phyloP scores from a whole-genome alignment of 495 filamentous ascomycete species.

The Daldinia bambusicola region DNA sequence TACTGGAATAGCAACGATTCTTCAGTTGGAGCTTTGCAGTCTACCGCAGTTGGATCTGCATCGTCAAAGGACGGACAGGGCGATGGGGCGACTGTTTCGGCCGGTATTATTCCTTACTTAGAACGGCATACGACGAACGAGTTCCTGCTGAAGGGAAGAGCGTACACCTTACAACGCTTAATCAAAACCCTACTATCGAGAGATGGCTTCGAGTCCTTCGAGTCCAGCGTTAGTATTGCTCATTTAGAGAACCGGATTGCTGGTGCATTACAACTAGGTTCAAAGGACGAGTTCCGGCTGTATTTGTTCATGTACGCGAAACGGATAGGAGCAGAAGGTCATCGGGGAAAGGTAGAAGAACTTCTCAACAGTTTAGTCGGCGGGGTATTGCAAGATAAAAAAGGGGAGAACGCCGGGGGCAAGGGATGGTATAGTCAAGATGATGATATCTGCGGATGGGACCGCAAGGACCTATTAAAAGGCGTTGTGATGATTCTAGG shows the following conservation, averaged over 20 bases:
- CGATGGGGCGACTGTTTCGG: conserved; percentile 74
- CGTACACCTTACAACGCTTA: conserved; percentile 86
- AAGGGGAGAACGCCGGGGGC: conserved; percentile 57
- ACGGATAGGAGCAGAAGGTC: conserved; percentile 88
- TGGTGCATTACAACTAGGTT: conserved; percentile 83
- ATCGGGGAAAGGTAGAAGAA: conserved; percentile 90
- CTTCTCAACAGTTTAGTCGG: conserved; percentile 82
- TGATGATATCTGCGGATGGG: conserved; percentile 86
- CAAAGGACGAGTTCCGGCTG: conserved; percentile 88
- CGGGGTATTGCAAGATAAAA: conserved; percentile 67
- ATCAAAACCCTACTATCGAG: conserved; percentile 84
- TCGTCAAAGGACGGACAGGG: conserved; percentile 49
- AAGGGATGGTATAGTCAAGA: conserved; percentile 67
- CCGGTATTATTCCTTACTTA: conserved; percentile 90
- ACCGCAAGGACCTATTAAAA: conserved; percentile 82
- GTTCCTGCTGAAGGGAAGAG: conserved; percentile 88
- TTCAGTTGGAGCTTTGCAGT: conserved; percentile 78
- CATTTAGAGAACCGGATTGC: conserved; percentile 96
- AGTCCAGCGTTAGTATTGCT: conserved; percentile 88
- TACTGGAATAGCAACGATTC: conserved; percentile 98
- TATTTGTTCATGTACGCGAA: conserved; percentile 97
- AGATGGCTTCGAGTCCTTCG: conserved; percentile 92
- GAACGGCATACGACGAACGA: conserved; percentile 96
- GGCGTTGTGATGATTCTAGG: conserved; percentile 91
- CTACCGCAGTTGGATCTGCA: conserved; percentile 68